phyloP scores from a whole-genome alignment of 768 basidiomycete genomes.

The Mycena leptocephala region DNA sequence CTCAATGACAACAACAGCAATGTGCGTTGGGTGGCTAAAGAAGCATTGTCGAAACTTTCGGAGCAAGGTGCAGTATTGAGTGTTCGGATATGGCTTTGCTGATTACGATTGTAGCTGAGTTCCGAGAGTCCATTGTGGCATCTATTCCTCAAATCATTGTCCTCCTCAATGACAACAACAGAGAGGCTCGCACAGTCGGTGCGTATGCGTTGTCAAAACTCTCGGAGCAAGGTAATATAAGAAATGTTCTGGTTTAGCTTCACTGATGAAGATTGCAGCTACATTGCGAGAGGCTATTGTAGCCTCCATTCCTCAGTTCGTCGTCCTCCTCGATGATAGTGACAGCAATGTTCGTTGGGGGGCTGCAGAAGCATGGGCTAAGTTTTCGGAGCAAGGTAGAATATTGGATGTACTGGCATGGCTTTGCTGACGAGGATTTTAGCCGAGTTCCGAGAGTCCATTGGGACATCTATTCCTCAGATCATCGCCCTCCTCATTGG shows the following conservation, averaged over 20 bases:
- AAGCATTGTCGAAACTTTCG: neutral
- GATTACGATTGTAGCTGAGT: neutral
- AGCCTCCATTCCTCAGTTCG: neutral
- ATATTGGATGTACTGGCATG: neutral
- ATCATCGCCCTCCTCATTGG: neutral
- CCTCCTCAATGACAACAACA: too few relatives aligned
- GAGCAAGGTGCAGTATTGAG: neutral
- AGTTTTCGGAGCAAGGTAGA: neutral
- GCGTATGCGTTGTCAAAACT: too few relatives aligned
- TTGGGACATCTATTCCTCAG: constrained; percentile 1
- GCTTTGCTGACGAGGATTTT: neutral
- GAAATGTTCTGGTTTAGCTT: too few relatives aligned
- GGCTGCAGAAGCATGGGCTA: neutral
- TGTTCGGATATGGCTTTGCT: neutral
- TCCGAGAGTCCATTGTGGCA: neutral
- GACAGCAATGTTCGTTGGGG: neutral
- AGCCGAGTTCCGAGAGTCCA: neutral
- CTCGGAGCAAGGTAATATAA: too few relatives aligned
- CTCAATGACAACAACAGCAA: too few relatives aligned
- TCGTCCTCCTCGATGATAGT: neutral
- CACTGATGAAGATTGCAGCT: too few relatives aligned
- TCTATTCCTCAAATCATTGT: neutral
- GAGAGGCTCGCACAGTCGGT: too few relatives aligned
- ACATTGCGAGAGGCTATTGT: neutral
- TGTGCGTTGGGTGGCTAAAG: too few relatives aligned